Percentiles rank a stretch among this genome's conserved stretches.
phyloP scores from a whole-genome alignment of 805 yeast species.

The Ogataea saltuana region DNA sequence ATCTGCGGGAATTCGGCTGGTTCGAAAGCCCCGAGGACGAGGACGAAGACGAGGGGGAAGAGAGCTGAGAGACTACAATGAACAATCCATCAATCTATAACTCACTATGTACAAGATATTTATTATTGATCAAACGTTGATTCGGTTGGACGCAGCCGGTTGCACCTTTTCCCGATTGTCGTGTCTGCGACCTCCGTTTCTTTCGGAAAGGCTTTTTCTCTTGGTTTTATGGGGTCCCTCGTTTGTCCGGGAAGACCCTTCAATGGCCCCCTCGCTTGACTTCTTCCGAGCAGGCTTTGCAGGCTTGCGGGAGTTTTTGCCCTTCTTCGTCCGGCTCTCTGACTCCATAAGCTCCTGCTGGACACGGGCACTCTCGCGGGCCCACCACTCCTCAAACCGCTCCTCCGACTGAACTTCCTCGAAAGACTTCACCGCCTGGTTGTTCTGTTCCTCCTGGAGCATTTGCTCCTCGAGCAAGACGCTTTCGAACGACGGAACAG shows the following conservation, averaged over 20 bases:
- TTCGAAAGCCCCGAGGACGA: constrained; percentile 48
- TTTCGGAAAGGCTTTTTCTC: too few species aligned
- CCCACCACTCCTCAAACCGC: constrained; percentile 89
- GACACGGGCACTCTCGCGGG: constrained; percentile 66
- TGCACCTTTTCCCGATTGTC: too few species aligned
- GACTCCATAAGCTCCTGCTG: constrained; percentile 42
- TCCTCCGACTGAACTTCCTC: constrained; percentile 79
- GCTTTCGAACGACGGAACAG: constrained; percentile 32
- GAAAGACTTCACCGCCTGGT: constrained; percentile 40
- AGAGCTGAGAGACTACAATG: neutral
- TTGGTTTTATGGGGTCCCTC: too few species aligned
- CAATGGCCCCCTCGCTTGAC: too few species aligned
- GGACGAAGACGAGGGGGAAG: neutral
- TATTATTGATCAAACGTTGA: too few species aligned
- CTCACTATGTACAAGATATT: too few species aligned
- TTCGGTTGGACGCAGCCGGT: too few species aligned
- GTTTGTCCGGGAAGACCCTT: too few species aligned
- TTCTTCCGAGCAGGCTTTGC: constrained; percentile 1
- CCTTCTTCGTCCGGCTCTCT: constrained; percentile 11
- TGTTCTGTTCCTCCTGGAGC: constrained; percentile 30
- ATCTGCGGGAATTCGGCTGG: constrained; percentile 61
- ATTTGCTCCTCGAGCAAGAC: constrained; percentile 28
- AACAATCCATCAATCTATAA: too few species aligned
- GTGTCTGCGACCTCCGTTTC: too few species aligned
- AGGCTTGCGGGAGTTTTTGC: constrained; percentile 1